A percentile compares a stretch with the other conserved stretches of the same genome.
Evolutionary conservation across 108 stramenopile species (phyloP).

Genomic region (Discostella stelligeroides): DNA sequence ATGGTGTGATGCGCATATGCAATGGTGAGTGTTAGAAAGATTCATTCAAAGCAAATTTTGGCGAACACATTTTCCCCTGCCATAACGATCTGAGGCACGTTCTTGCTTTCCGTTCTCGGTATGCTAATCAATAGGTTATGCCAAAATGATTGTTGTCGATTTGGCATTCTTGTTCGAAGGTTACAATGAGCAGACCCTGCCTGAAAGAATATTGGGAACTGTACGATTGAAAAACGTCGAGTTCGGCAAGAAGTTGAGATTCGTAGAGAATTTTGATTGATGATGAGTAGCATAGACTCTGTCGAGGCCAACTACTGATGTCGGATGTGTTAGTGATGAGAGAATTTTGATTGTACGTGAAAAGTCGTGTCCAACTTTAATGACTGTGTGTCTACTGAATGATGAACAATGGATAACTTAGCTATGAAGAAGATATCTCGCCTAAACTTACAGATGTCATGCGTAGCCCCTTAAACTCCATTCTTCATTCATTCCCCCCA

Average conservation of each 20-base stretch:
- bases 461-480: no score
- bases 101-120: no score
- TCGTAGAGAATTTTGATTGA: conserved; percentile 33
- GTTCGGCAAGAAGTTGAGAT: conserved; percentile 59
- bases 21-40: conserved; percentile 49
- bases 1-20: conserved; percentile 79
- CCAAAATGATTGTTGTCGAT: conserved; percentile 89
- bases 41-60: not conserved
- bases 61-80: not conserved
- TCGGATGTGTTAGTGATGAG: no score
- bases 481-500: no score
- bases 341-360: no score
- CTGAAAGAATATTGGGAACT: conserved; percentile 86
- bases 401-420: no score
- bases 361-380: no score
- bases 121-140: conserved; percentile 38
- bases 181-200: conserved; percentile 77
- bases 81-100: not conserved
- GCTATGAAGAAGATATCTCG: no score
- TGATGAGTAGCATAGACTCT: no score
- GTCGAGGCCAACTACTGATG: no score
- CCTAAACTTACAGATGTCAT: no score
- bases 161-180: conserved; percentile 92
- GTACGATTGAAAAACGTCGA: conserved; percentile 73
- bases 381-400: no score